Evolutionary conservation across 192 early-diverging fungal genomes (phyloP).

Genomic region (Entophlyctis helioformis): DNA sequence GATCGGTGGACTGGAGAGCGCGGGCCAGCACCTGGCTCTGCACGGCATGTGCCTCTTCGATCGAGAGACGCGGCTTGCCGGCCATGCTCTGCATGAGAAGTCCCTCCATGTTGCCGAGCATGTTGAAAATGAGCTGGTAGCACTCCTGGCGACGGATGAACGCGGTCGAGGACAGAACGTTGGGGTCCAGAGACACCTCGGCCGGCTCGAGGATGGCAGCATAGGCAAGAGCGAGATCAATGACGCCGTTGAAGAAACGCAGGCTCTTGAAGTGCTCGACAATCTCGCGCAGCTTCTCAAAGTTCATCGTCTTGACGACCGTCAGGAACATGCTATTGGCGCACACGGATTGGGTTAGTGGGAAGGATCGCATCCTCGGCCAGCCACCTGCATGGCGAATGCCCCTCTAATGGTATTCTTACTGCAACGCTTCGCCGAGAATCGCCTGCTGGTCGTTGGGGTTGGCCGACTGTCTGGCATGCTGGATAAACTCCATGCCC

Average conservation of each 20-base stretch:
- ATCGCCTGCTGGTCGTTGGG: slow-evolving; percentile 13
- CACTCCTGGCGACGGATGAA: too few relatives aligned
- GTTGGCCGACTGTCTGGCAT: slow-evolving; percentile 7
- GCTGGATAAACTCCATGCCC: slow-evolving; percentile 17
- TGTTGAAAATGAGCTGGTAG: too few relatives aligned
- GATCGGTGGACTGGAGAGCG: slow-evolving; percentile 38
- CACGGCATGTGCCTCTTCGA: too few relatives aligned
- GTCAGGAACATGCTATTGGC: slow-evolving; percentile 6
- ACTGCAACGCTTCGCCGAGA: slow-evolving; percentile 31
- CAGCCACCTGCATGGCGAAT: too few relatives aligned
- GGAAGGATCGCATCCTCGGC: too few relatives aligned
- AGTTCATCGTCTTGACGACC: slow-evolving; percentile 4
- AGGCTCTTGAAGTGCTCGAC: slow-evolving; percentile 6
- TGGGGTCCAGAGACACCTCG: too few relatives aligned
- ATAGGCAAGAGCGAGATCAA: slow-evolving; percentile 11
- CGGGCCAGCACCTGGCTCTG: too few relatives aligned
- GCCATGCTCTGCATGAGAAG: too few relatives aligned
- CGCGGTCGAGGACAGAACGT: background rate
- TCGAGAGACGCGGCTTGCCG: too few relatives aligned
- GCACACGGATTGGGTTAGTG: background rate
- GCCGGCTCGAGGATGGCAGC: too few relatives aligned
- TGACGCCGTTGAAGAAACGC: slow-evolving; percentile 5
- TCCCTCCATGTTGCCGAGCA: too few relatives aligned
- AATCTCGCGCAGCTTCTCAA: slow-evolving; percentile 17
- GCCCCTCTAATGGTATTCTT: too few relatives aligned